A percentile compares a stretch with the other conserved stretches of the same genome.
phyloP scores from a whole-genome alignment of 192 early-diverging fungal species.

The Entophlyctis luteolus region DNA sequence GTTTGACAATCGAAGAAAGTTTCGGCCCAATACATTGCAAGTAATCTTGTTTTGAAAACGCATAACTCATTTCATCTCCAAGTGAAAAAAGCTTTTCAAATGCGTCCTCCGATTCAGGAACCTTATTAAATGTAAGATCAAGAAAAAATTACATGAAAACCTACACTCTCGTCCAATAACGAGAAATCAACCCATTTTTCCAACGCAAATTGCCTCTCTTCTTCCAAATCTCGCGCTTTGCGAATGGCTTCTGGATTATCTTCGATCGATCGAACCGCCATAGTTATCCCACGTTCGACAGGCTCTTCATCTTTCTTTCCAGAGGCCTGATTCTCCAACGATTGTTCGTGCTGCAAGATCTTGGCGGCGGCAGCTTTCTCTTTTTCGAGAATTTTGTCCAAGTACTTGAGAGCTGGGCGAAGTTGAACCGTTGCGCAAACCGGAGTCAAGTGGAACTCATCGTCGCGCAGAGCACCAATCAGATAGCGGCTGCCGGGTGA shows the following conservation, averaged over 20 bases:
- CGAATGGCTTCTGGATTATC: constrained; percentile 38
- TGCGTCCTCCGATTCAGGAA: constrained; percentile 13
- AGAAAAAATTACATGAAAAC: not conserved
- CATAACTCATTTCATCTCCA: constrained; percentile 18
- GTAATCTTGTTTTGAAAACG: constrained; percentile 22
- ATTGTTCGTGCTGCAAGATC: constrained; percentile 60
- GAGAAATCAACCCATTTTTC: constrained; percentile 31
- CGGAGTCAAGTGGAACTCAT: constrained; percentile 82
- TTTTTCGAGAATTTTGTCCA: constrained; percentile 87
- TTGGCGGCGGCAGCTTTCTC: constrained; percentile 44
- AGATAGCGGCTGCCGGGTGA: constrained; percentile 68
- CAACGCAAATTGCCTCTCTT: constrained; percentile 24
- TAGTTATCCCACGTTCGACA: constrained; percentile 16
- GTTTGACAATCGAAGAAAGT: constrained; percentile 10
- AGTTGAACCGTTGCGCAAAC: constrained; percentile 72
- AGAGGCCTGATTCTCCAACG: constrained; percentile 62
- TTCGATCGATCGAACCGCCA: constrained; percentile 26
- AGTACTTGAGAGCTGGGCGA: constrained; percentile 82
- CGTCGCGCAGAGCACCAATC: constrained; percentile 71
- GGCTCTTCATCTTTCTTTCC: constrained; percentile 30
- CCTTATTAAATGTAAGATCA: not conserved
- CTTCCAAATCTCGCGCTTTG: constrained; percentile 25
- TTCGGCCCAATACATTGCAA: constrained; percentile 22
- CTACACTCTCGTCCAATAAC: constrained; percentile 11
- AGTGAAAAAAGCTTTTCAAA: constrained; percentile 24